Conservation (phyloP, 169 alveolate species). For the Cryptosporidium ryanae region DNA sequence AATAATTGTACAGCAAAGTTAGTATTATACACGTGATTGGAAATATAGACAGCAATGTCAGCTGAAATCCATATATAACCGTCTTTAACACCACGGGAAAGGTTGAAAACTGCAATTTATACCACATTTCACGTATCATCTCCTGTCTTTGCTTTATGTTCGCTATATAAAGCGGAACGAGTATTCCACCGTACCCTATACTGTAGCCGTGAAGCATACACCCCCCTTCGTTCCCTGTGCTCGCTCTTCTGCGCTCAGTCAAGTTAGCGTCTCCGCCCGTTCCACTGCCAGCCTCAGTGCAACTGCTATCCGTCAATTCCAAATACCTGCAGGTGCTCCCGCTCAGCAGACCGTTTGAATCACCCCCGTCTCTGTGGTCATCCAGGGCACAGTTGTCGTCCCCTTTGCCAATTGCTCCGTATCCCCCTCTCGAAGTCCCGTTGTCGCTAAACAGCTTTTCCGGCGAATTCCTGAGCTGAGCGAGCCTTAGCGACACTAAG, state of each 20-base stretch:
- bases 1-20: conserved; percentile 33
- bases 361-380: neutral
- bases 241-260: neutral
- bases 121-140: conserved; percentile 50
- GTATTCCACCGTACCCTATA: conserved; percentile 61
- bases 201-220: conserved; percentile 7
- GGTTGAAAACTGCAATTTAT: conserved; percentile 36
- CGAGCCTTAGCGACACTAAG: conserved; percentile 12
- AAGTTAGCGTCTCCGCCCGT: no score
- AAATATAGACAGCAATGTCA: conserved; percentile 31
- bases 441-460: neutral
- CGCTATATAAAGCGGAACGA: conserved; percentile 63
- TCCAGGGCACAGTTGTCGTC: neutral
- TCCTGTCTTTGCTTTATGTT: conserved; percentile 64
- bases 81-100: conserved; percentile 13
- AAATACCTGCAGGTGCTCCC: conserved; percentile 8
- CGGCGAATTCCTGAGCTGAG: conserved; percentile 24
- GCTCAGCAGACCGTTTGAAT: neutral
- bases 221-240: neutral
- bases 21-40: conserved; percentile 54
- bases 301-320: neutral
- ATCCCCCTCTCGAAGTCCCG: no score
- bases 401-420: no score
- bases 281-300: neutral
- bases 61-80: conserved; percentile 31